phyloP scores from a whole-genome alignment of 2,329 filamentous ascomycete genomes.

The Fusarium avenaceum region DNA sequence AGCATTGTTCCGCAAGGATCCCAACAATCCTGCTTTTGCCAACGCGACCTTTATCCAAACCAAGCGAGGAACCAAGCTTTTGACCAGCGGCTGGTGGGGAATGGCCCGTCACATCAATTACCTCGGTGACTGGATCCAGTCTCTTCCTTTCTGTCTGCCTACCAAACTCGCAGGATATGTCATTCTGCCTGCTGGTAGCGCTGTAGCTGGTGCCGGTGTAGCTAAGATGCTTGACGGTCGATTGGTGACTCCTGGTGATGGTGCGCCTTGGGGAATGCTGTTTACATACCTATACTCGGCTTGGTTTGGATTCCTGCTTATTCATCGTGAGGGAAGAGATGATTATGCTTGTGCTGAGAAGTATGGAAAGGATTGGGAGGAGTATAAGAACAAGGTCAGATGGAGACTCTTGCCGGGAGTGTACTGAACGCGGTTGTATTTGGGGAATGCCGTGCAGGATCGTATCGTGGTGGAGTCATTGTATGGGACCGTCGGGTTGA shows the following conservation, averaged over 20 bases:
- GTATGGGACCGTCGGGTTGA: too few relatives aligned
- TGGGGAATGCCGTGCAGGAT: neutral
- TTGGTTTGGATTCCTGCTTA: slow-evolving; percentile 85
- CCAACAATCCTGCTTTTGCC: slow-evolving; percentile 79
- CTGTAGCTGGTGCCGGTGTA: slow-evolving; percentile 58
- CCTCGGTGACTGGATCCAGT: slow-evolving; percentile 91
- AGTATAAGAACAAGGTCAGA: slow-evolving; percentile 82
- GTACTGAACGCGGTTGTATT: slow-evolving; percentile 22
- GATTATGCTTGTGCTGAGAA: slow-evolving; percentile 88
- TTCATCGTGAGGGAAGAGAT: slow-evolving; percentile 86
- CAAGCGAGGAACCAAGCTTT: slow-evolving; percentile 79
- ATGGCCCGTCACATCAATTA: slow-evolving; percentile 92
- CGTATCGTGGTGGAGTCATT: neutral
- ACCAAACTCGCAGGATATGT: slow-evolving; percentile 85
- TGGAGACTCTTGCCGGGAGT: slow-evolving; percentile 85
- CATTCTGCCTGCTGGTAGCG: slow-evolving; percentile 68
- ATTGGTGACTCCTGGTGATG: slow-evolving; percentile 76
- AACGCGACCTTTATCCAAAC: slow-evolving; percentile 89
- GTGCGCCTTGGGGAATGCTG: slow-evolving; percentile 83
- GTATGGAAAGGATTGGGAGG: slow-evolving; percentile 90
- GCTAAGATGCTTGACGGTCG: slow-evolving; percentile 69
- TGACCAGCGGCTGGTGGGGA: slow-evolving; percentile 93
- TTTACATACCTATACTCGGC: slow-evolving; percentile 93
- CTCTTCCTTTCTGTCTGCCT: slow-evolving; percentile 86
- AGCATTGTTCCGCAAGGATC: slow-evolving; percentile 90